These are phyloP conservation scores for Lactuca saligna DNA, from an alignment of 129 eudicot species.

Conservation along the genomic window DNA sequence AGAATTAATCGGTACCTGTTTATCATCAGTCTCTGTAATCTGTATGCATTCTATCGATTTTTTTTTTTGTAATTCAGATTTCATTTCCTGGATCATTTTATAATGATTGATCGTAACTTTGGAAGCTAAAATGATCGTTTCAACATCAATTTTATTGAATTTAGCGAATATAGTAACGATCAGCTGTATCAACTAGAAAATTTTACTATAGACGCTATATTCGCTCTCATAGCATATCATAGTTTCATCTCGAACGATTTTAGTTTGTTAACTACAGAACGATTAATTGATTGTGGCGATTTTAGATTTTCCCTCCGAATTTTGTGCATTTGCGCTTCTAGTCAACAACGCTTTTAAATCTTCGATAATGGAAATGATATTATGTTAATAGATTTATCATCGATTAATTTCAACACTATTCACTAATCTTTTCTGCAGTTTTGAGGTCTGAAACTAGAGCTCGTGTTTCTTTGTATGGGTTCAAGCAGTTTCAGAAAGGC, in stretches of 20 bases:
- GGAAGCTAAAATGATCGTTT: neutral
- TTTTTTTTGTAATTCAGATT: neutral
- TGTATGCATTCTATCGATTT: neutral
- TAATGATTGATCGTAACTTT: neutral
- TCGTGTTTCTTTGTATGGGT: conserved; percentile 42
- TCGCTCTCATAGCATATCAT: neutral
- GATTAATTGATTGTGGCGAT: too few species aligned
- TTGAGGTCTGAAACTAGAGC: neutral
- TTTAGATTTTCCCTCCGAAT: neutral
- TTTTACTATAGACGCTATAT: neutral
- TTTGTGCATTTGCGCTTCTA: neutral
- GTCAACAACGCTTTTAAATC: neutral
- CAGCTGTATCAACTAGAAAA: neutral
- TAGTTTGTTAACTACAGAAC: too few species aligned
- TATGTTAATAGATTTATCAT: neutral
- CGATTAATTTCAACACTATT: neutral
- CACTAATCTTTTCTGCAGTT: conserved; percentile 14
- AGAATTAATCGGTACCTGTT: conserved; percentile 5
- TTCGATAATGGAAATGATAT: neutral
- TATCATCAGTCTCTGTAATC: neutral
- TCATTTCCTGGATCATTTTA: neutral
- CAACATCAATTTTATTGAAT: conserved; percentile 6
- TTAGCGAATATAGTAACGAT: conserved; percentile 6
- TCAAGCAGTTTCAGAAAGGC: conserved; percentile 64
- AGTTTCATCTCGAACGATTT: neutral